These are phyloP conservation scores for Kodamaea leandrae DNA, from an alignment of 805 yeast genomes.

Conservation along the genomic window DNA sequence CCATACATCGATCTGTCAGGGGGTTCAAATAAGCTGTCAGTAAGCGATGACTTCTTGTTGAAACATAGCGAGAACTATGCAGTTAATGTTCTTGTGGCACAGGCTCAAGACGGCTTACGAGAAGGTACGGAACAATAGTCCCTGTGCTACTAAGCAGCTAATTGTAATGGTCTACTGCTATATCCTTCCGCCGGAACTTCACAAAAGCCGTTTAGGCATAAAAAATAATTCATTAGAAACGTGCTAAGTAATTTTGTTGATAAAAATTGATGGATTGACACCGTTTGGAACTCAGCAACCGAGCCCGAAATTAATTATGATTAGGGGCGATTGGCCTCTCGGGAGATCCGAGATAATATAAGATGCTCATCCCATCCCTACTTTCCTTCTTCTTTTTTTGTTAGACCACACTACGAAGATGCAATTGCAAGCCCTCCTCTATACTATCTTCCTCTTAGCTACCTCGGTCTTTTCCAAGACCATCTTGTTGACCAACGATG, in stretches of 20 bases:
- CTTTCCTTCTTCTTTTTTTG: not conserved
- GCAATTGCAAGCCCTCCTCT: conserved; percentile 12
- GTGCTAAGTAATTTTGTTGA: not conserved
- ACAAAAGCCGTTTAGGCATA: not conserved
- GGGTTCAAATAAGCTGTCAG: too few species aligned
- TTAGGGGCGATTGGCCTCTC: not conserved
- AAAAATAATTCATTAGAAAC: conserved; percentile 1
- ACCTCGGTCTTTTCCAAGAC: conserved; percentile 17
- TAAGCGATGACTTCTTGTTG: too few species aligned
- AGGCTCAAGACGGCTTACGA: not conserved
- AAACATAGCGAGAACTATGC: too few species aligned
- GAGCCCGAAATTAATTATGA: not conserved
- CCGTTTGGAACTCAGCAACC: not conserved
- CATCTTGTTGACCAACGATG: conserved; percentile 22
- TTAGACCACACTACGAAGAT: conserved; percentile 5
- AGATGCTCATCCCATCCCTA: not conserved
- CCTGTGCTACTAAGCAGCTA: too few species aligned
- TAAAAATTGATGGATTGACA: not conserved
- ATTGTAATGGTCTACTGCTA: too few species aligned
- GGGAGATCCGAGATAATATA: not conserved
- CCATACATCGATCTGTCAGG: too few species aligned
- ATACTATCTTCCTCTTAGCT: conserved; percentile 10
- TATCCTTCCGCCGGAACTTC: too few species aligned
- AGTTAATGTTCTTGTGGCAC: too few species aligned
- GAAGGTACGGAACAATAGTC: too few species aligned